These are phyloP conservation scores for Lachancea nothofagi DNA, from an alignment of 805 yeast species.

Conservation along the genomic window DNA sequence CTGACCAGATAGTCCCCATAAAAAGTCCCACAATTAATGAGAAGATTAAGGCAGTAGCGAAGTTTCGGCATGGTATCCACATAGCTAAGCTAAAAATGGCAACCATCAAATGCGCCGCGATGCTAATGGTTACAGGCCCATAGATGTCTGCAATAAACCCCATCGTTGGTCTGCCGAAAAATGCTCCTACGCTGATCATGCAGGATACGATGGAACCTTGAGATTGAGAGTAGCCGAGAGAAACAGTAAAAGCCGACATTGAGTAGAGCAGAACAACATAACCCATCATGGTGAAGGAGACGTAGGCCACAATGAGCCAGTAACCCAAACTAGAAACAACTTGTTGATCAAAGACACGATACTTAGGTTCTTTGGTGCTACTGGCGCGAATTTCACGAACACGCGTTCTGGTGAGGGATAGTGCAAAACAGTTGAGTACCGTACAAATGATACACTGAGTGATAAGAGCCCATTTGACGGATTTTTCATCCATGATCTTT, in stretches of 20 bases:
- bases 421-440: conserved; percentile 28
- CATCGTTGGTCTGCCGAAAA: conserved; percentile 49
- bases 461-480: conserved; percentile 34
- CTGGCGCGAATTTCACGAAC: conserved; percentile 10
- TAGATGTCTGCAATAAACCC: conserved; percentile 46
- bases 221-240: conserved; percentile 49
- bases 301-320: conserved; percentile 38
- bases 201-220: conserved; percentile 58
- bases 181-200: conserved; percentile 53
- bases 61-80: conserved; percentile 56
- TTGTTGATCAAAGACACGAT: conserved; percentile 39
- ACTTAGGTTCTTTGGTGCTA: conserved; percentile 20
- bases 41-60: conserved; percentile 49
- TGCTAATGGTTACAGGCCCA: conserved; percentile 48
- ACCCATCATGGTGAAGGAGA: conserved; percentile 49
- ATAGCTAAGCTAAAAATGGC: conserved; percentile 41
- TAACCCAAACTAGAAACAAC: conserved; percentile 39
- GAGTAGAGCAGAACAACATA: conserved; percentile 56
- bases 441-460: conserved; percentile 35
- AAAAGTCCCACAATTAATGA: conserved; percentile 48
- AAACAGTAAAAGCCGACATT: conserved; percentile 53
- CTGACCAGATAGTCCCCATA: conserved; percentile 60
- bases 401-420: conserved; percentile 36
- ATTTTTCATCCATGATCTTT: conserved; percentile 29
- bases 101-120: conserved; percentile 36